These are phyloP conservation scores for Russula compacta DNA, from an alignment of 768 basidiomycete genomes.

Conservation along the genomic window DNA sequence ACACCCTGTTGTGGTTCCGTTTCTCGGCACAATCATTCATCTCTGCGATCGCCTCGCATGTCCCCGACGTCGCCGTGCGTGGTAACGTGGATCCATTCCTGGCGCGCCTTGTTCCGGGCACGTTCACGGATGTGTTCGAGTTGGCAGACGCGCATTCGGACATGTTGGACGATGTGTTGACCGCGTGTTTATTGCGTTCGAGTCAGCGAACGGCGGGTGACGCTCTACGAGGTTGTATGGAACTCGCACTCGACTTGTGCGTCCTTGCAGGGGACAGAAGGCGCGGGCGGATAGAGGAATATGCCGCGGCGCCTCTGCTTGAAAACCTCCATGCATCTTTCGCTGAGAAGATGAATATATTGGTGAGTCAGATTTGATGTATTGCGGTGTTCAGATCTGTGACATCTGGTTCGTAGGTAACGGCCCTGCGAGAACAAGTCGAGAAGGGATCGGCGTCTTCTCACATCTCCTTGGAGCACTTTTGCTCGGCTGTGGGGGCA, in stretches of 20 bases:
- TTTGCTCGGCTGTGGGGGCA: slow-evolving; percentile 10
- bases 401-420: slow-evolving; percentile 34
- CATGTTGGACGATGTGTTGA: slow-evolving; percentile 66
- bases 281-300: slow-evolving; percentile 47
- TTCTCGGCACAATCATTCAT: slow-evolving; percentile 70
- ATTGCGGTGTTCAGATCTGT: not conserved
- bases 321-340: slow-evolving; percentile 49
- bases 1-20: slow-evolving; percentile 56
- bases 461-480: slow-evolving; percentile 17
- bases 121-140: slow-evolving; percentile 65
- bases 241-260: slow-evolving; percentile 58
- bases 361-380: slow-evolving; percentile 38
- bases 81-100: slow-evolving; percentile 70
- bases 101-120: slow-evolving; percentile 15
- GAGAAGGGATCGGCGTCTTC: slow-evolving; percentile 36
- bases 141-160: slow-evolving; percentile 58
- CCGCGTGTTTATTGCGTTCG: slow-evolving; percentile 63
- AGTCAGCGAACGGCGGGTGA: slow-evolving; percentile 59
- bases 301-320: slow-evolving; percentile 49
- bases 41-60: slow-evolving; percentile 53
- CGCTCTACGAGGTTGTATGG: slow-evolving; percentile 51
- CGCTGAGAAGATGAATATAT: slow-evolving; percentile 40
- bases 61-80: slow-evolving; percentile 75
- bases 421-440: slow-evolving; percentile 43
- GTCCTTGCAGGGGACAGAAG: slow-evolving; percentile 54